Conservation (phyloP, 176 grass and related monocot species). For the Dendrocalamus sinicus region DNA sequence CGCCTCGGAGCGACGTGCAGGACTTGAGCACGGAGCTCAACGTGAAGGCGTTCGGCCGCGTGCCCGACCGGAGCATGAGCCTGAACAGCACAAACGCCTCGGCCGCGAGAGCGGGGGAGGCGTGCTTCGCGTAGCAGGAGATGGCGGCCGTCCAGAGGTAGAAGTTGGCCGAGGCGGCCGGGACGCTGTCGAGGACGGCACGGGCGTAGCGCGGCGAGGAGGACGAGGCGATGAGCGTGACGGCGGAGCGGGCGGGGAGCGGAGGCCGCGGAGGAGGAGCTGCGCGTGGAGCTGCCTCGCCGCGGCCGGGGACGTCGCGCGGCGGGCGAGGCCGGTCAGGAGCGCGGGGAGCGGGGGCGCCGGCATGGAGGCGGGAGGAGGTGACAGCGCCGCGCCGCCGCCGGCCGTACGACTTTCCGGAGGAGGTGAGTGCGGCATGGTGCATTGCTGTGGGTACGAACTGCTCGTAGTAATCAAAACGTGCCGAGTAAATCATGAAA, state of each 20-base stretch:
- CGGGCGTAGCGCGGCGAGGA: slow-evolving; percentile 46
- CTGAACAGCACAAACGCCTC: slow-evolving; percentile 50
- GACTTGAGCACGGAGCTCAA: slow-evolving; percentile 56
- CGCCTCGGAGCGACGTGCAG: slow-evolving; percentile 37
- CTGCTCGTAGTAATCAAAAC: no score
- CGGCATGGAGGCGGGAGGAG: background rate
- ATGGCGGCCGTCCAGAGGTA: slow-evolving; percentile 55
- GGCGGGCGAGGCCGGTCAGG: slow-evolving; percentile 34
- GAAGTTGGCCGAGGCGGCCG: slow-evolving; percentile 44
- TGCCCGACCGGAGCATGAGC: slow-evolving; percentile 56
- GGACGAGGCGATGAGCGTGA: slow-evolving; percentile 50
- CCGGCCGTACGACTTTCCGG: no score
- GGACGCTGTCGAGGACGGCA: slow-evolving; percentile 49
- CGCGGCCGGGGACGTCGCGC: slow-evolving; percentile 13
- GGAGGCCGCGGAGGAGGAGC: slow-evolving; percentile 48
- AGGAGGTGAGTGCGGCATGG: no score
- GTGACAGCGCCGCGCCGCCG: background rate
- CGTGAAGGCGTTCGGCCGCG: slow-evolving; percentile 57
- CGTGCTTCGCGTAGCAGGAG: slow-evolving; percentile 51
- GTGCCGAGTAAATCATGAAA: no score
- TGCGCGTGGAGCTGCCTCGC: slow-evolving; percentile 61
- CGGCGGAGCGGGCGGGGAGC: slow-evolving; percentile 47
- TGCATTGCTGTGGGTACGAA: no score
- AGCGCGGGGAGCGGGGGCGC: background rate
- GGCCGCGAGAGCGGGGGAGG: slow-evolving; percentile 12